Evolutionary conservation across 169 alveolate genomes (phyloP).

Genomic region (Prorocentrum cordatum): DNA sequence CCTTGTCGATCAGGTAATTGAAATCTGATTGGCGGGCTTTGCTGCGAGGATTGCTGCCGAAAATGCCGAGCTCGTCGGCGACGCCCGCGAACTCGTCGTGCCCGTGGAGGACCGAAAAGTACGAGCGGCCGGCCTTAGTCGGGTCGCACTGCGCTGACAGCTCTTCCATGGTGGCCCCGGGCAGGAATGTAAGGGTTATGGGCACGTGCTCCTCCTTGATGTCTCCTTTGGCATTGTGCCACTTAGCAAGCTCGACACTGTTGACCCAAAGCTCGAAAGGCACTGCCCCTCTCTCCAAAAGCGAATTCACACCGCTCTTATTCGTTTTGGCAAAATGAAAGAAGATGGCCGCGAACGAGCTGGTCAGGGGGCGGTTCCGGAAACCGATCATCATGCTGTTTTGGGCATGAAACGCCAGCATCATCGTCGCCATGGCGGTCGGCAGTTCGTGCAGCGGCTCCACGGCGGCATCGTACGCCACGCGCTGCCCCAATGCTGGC

Average conservation of each 20-base stretch:
- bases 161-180: not conserved
- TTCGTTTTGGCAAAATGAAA: not conserved
- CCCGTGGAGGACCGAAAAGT: not conserved
- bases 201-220: not conserved
- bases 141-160: slow-evolving; percentile 2
- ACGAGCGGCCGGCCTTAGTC: not conserved
- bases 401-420: too few relatives aligned
- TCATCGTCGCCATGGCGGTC: too few relatives aligned
- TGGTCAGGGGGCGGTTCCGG: not conserved
- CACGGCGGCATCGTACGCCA: too few relatives aligned
- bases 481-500: too few relatives aligned
- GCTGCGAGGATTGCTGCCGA: not conserved
- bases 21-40: not conserved
- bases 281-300: not conserved
- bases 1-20: not conserved
- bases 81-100: slow-evolving; percentile 1
- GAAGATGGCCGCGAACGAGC: not conserved
- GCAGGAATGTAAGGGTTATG: not conserved
- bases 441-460: too few relatives aligned
- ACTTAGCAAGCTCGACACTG: not conserved
- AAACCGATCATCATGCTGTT: too few relatives aligned
- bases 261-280: not conserved
- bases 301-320: not conserved
- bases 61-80: not conserved
- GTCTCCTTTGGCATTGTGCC: not conserved